Evolutionary conservation across 306 rosid species (phyloP).

Genomic region (Inga leiocalycina): DNA sequence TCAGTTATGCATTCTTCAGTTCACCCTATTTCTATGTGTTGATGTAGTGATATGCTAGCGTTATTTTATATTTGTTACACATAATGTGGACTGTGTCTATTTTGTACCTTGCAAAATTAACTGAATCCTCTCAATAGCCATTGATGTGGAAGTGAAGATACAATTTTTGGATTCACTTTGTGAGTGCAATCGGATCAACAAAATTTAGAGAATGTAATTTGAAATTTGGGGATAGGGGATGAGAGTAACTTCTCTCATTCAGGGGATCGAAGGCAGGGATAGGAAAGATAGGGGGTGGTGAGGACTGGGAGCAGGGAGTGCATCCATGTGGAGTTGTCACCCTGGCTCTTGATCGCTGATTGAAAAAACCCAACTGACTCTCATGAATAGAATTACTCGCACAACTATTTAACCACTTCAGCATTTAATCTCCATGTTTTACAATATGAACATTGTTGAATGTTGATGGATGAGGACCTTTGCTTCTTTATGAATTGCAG

Average conservation of each 20-base stretch:
- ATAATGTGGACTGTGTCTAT: background rate
- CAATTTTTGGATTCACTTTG: background rate
- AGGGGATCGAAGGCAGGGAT: background rate
- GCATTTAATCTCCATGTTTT: no score
- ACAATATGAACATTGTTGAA: no score
- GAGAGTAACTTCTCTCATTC: background rate
- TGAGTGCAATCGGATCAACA: background rate
- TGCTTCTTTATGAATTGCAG: no score
- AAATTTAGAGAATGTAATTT: background rate
- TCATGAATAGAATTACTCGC: no score
- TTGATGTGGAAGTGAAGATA: background rate
- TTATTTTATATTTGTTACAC: background rate
- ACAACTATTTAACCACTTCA: no score
- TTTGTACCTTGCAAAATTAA: background rate
- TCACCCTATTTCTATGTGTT: background rate
- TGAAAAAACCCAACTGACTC: no score
- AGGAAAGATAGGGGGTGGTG: no score
- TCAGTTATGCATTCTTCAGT: background rate
- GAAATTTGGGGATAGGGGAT: background rate
- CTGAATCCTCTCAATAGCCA: background rate
- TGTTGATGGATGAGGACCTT: no score
- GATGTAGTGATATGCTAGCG: background rate
- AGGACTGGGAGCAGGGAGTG: no score
- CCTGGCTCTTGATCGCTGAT: no score
- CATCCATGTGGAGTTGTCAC: no score